Evolutionary conservation across 176 grass and related monocot species (phyloP).

Genomic region (Bonia amplexicaulis): DNA sequence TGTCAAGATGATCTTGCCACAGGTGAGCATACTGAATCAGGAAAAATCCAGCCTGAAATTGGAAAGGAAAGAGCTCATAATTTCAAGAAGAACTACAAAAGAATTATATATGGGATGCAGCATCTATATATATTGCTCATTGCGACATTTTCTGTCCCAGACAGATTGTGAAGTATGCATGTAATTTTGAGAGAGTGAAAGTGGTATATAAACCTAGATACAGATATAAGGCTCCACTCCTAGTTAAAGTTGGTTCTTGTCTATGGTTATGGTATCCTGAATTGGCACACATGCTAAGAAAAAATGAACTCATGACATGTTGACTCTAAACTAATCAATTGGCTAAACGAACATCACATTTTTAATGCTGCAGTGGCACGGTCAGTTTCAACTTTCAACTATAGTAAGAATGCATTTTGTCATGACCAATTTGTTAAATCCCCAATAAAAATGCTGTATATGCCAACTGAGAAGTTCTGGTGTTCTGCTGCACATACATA

Average conservation of each 20-base stretch:
- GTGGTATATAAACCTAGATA: neutral
- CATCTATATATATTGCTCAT: neutral
- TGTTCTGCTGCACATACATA: conserved; percentile 39
- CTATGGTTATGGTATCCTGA: neutral
- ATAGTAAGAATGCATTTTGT: neutral
- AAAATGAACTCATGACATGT: neutral
- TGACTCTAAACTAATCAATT: neutral
- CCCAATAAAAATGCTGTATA: neutral
- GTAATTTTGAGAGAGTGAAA: neutral
- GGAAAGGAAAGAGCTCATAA: neutral
- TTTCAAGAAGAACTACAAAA: neutral
- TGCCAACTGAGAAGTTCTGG: neutral
- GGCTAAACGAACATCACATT: neutral
- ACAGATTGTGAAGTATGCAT: neutral
- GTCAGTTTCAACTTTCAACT: too few relatives aligned
- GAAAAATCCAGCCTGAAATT: conserved; percentile 77
- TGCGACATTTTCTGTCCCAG: neutral
- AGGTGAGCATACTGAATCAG: conserved; percentile 61
- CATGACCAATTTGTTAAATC: neutral
- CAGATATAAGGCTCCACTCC: neutral
- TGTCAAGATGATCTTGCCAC: conserved; percentile 82
- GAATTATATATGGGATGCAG: neutral
- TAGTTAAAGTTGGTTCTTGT: neutral
- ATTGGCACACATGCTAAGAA: neutral
- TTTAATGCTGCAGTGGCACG: neutral